Evolutionary conservation across 164 flowering plant species (phyloP).

Genomic region (Liriodendron chinense): DNA sequence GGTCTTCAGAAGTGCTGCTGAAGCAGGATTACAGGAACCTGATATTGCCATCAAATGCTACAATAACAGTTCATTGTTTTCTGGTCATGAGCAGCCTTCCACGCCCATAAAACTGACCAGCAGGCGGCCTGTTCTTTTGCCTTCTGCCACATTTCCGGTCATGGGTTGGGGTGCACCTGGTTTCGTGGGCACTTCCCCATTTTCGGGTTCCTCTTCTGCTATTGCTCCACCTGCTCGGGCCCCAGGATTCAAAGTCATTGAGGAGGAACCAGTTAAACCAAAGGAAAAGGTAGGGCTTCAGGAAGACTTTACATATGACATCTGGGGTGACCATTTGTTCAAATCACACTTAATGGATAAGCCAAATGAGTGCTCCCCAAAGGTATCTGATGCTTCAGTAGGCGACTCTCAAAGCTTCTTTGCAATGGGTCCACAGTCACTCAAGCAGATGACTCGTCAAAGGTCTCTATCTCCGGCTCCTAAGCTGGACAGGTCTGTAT

Average conservation of each 20-base stretch:
- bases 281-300: conserved; percentile 26
- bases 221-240: conserved; percentile 71
- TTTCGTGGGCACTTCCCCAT: conserved; percentile 19
- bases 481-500: conserved; percentile 18
- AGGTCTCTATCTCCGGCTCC: conserved; percentile 17
- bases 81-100: conserved; percentile 28
- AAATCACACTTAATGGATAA: conserved; percentile 33
- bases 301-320: conserved; percentile 60
- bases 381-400: conserved; percentile 28
- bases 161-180: conserved; percentile 26
- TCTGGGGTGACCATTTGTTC: conserved; percentile 86
- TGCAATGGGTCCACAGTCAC: conserved; percentile 59
- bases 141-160: conserved; percentile 67
- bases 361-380: conserved; percentile 23
- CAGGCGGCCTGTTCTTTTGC: conserved; percentile 38
- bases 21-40: conserved; percentile 14
- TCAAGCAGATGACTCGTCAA: conserved; percentile 35
- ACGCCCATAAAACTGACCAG: conserved; percentile 19
- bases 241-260: conserved; percentile 68
- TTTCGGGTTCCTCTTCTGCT: conserved; percentile 39
- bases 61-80: conserved; percentile 7
- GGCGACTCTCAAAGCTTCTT: conserved; percentile 70
- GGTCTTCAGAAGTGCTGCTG: conserved; percentile 11
- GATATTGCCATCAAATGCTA: conserved; percentile 17
- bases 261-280: conserved; percentile 21